These are phyloP conservation scores for Ascochyta pisi DNA, from an alignment of 2,329 filamentous ascomycete genomes.

Conservation along the genomic window DNA sequence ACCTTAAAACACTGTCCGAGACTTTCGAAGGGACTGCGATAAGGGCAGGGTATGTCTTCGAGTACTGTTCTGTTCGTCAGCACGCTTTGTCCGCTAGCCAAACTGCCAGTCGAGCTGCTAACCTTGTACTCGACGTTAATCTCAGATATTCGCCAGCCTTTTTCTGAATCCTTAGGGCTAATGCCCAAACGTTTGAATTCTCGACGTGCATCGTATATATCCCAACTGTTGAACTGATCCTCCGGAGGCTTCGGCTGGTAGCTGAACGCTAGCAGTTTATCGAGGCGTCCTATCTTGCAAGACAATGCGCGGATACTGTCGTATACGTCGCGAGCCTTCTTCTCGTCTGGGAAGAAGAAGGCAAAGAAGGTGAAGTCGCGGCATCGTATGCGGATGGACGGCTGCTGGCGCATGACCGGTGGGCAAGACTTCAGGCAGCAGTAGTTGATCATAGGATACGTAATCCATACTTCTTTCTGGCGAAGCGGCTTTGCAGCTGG, in stretches of 20 bases:
- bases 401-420: conserved; percentile 71
- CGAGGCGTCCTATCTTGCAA: conserved; percentile 80
- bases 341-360: conserved; percentile 82
- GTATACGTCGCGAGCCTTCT: conserved; percentile 80
- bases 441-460: conserved; percentile 87
- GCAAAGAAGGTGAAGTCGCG: conserved; percentile 94
- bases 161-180: conserved; percentile 76
- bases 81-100: background rate
- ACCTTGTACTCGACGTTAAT: conserved; percentile 87
- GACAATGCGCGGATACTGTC: conserved; percentile 83
- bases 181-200: conserved; percentile 91
- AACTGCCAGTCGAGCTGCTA: conserved; percentile 17
- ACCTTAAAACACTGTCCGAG: conserved; percentile 96
- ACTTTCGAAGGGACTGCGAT: conserved; percentile 86
- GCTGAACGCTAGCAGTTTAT: conserved; percentile 89
- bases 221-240: conserved; percentile 78
- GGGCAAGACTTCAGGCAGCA: conserved; percentile 80
- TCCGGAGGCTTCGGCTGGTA: conserved; percentile 80
- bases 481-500: conserved; percentile 52
- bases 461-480: conserved; percentile 84
- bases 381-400: conserved; percentile 85
- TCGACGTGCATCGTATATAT: conserved; percentile 80
- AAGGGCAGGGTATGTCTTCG: conserved; percentile 86
- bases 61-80: conserved; percentile 63
- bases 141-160: conserved; percentile 85